A percentile compares a stretch with the other conserved stretches of the same genome.
Conservation (phyloP, 139 green algal genomes). For the Tetradesmus obliquus region DNA sequence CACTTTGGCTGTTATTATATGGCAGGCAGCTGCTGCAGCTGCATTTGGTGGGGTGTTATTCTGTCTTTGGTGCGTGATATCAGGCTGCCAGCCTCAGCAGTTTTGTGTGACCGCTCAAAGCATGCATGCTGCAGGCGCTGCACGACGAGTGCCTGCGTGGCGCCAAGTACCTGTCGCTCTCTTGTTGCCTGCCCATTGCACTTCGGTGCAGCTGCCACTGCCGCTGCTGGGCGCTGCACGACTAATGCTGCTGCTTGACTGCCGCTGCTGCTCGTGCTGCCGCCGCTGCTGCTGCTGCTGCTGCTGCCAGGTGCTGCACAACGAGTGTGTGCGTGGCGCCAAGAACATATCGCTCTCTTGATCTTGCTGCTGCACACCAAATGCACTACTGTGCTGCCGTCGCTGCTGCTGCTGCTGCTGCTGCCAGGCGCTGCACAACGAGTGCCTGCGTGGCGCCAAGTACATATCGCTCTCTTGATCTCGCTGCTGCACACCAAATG, state of each 20-base stretch:
- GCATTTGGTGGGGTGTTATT: neutral
- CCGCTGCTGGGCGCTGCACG: conserved; percentile 47
- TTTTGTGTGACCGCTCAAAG: too few species aligned
- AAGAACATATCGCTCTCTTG: too few species aligned
- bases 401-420: neutral
- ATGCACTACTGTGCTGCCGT: neutral
- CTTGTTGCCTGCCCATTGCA: too few species aligned
- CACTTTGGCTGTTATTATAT: too few species aligned
- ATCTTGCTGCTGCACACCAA: neutral
- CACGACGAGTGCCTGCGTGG: conserved; percentile 89
- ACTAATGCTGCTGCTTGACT: conserved; percentile 39
- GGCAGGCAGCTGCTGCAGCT: too few species aligned
- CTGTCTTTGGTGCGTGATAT: neutral
- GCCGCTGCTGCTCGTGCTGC: neutral
- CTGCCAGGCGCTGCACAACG: conserved; percentile 52
- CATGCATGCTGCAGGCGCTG: conserved; percentile 47
- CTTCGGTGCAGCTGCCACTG: too few species aligned
- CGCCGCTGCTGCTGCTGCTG: neutral
- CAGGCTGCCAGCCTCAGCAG: too few species aligned
- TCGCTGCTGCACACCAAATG: neutral
- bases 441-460: neutral
- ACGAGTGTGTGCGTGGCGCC: too few species aligned
- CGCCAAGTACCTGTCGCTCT: conserved; percentile 86
- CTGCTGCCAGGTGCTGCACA: neutral
- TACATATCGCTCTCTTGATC: too few species aligned